A percentile compares a stretch with the other conserved stretches of the same genome.
Conservation (phyloP, 176 grass and related monocot species). For the Musa acuminata region DNA sequence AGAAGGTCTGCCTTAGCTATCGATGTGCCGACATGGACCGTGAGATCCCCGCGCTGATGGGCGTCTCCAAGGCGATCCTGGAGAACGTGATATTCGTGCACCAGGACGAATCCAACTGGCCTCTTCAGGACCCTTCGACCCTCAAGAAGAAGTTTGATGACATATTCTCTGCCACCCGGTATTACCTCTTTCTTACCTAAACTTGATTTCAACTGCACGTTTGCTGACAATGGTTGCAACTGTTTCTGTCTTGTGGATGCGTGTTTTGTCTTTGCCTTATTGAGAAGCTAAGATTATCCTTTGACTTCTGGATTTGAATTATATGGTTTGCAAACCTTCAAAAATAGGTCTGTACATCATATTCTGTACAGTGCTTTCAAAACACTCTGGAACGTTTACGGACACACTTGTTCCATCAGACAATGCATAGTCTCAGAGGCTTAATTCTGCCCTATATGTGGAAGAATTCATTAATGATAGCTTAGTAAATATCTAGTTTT, state of each 20-base stretch:
- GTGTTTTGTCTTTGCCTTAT: neutral
- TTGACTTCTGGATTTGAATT: neutral
- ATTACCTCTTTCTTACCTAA: conserved; percentile 16
- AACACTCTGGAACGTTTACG: neutral
- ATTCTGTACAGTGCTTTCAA: neutral
- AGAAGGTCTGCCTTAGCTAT: conserved; percentile 98
- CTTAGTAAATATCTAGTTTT: too few relatives aligned
- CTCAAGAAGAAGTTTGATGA: conserved; percentile 99
- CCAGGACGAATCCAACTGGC: conserved; percentile 97
- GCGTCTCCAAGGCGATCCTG: conserved; percentile 90
- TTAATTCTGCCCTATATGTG: too few relatives aligned
- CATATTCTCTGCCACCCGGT: conserved; percentile 98
- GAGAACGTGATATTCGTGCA: conserved; percentile 99
- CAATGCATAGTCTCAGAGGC: too few relatives aligned
- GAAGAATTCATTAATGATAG: too few relatives aligned
- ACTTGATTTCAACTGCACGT: neutral
- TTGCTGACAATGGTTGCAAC: neutral
- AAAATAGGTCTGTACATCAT: neutral
- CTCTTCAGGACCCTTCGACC: conserved; percentile 84
- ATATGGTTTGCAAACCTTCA: too few relatives aligned
- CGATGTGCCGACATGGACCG: conserved; percentile 97
- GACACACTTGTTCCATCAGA: too few relatives aligned
- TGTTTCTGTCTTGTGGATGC: neutral
- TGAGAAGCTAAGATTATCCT: neutral
- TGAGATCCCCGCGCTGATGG: conserved; percentile 94